Conservation (phyloP, 768 basidiomycete genomes). For the Trametes cingulata region DNA sequence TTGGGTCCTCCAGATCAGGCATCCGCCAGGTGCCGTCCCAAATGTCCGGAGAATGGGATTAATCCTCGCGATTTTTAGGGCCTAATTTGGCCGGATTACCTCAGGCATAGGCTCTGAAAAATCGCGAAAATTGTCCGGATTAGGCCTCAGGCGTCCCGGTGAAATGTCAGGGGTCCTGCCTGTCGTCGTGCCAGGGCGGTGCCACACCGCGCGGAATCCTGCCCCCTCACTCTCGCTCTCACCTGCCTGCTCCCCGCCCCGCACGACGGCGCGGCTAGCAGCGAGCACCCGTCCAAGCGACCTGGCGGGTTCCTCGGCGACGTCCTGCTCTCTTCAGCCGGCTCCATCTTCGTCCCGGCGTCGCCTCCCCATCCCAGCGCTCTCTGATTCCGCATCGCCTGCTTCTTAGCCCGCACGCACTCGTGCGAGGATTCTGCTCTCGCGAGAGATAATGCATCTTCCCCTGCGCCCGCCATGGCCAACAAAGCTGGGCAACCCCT, state of each 20-base stretch:
- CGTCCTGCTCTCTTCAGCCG: slow-evolving; percentile 7
- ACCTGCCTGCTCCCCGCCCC: not conserved
- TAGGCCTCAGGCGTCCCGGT: no score
- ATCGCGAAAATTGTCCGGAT: no score
- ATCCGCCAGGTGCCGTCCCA: no score
- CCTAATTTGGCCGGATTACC: no score
- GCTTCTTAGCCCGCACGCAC: slow-evolving; percentile 27
- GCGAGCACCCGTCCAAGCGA: no score
- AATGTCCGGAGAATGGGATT: no score
- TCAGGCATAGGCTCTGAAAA: no score
- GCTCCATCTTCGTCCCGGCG: slow-evolving; percentile 3
- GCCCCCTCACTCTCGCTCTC: no score
- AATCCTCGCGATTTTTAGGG: no score
- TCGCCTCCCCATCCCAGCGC: slow-evolving; percentile 17
- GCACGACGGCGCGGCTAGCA: no score
- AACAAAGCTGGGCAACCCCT: slow-evolving; percentile 14
- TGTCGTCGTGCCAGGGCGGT: slow-evolving; percentile 21
- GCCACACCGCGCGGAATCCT: slow-evolving; percentile 14
- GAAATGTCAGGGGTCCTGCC: slow-evolving; percentile 12
- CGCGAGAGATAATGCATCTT: slow-evolving; percentile 28
- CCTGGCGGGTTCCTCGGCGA: slow-evolving; percentile 24
- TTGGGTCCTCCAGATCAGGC: no score
- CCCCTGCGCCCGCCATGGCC: slow-evolving; percentile 29
- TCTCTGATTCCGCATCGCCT: slow-evolving; percentile 22
- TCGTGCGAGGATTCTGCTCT: slow-evolving; percentile 26